Evolutionary conservation across 805 yeast genomes (phyloP).

Genomic region (Kodamaea jinghongensis): DNA sequence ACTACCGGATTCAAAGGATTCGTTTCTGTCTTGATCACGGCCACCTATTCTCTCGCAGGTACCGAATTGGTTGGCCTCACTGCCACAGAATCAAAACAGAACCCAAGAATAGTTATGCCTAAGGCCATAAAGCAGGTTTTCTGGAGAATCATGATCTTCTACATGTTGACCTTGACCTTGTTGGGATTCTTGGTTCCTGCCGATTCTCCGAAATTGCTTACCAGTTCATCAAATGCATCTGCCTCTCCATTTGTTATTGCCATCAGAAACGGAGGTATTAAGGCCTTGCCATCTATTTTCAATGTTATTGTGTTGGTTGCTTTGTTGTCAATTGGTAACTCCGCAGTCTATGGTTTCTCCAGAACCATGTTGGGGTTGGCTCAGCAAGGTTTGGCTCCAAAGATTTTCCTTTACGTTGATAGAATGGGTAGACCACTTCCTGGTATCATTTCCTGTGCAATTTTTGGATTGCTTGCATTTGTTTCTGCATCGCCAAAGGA

Average conservation of each 20-base stretch:
- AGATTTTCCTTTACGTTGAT: slow-evolving; percentile 34
- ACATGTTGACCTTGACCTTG: slow-evolving; percentile 39
- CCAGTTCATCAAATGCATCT: slow-evolving; percentile 27
- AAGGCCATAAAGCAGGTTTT: slow-evolving; percentile 43
- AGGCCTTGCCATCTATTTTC: slow-evolving; percentile 41
- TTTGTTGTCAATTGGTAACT: slow-evolving; percentile 41
- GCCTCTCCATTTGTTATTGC: slow-evolving; percentile 45
- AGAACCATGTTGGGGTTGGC: slow-evolving; percentile 40
- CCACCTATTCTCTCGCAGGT: slow-evolving; percentile 43
- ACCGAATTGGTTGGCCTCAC: slow-evolving; percentile 42
- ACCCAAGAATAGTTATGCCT: slow-evolving; percentile 40
- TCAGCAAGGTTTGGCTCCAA: slow-evolving; percentile 41
- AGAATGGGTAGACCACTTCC: slow-evolving; percentile 39
- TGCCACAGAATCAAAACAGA: slow-evolving; percentile 32
- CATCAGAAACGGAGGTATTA: slow-evolving; percentile 39
- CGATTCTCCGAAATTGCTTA: slow-evolving; percentile 23
- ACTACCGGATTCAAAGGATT: slow-evolving; percentile 38
- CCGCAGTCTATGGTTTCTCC: slow-evolving; percentile 44
- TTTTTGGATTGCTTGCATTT: slow-evolving; percentile 38
- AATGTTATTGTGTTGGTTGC: slow-evolving; percentile 42
- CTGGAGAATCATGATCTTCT: slow-evolving; percentile 40
- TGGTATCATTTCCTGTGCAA: slow-evolving; percentile 32
- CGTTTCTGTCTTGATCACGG: slow-evolving; percentile 37
- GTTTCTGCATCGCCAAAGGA: slow-evolving; percentile 40
- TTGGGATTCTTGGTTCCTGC: slow-evolving; percentile 40